phyloP scores from a whole-genome alignment of 441 rosid species.

The Bocquillonia castaneifolia region DNA sequence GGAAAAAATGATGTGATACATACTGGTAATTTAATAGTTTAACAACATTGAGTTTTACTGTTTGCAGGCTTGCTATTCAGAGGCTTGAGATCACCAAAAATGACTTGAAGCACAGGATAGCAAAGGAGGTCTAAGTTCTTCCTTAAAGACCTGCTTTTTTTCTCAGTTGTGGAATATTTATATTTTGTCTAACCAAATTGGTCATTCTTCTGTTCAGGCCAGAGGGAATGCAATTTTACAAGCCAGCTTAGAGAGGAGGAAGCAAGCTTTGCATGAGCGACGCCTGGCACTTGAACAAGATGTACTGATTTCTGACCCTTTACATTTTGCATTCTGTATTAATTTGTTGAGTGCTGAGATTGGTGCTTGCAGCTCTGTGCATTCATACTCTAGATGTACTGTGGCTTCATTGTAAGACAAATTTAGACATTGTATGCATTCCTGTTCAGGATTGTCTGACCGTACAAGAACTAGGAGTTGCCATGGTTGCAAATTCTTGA shows the following conservation, averaged over 20 bases:
- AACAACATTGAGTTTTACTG: constrained; percentile 18
- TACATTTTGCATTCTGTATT: constrained; percentile 13
- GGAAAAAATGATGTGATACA: constrained; percentile 1
- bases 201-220: constrained; percentile 48
- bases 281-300: constrained; percentile 98
- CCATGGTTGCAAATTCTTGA: not conserved
- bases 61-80: constrained; percentile 87
- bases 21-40: not conserved
- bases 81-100: constrained; percentile 91
- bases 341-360: constrained; percentile 5
- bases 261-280: constrained; percentile 94
- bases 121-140: constrained; percentile 72
- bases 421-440: not conserved
- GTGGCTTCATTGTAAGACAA: not conserved
- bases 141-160: constrained; percentile 20
- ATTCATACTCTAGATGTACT: not conserved
- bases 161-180: constrained; percentile 15
- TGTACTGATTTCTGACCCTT: constrained; percentile 42
- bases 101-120: constrained; percentile 87
- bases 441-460: not conserved
- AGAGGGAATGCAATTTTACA: constrained; percentile 97
- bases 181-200: constrained; percentile 26
- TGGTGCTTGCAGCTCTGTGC: not conserved
- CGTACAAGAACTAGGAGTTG: not conserved
- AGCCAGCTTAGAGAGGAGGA: constrained; percentile 97